These are phyloP conservation scores for Corymbia citriodora DNA, from an alignment of 441 rosid species.

Conservation along the genomic window DNA sequence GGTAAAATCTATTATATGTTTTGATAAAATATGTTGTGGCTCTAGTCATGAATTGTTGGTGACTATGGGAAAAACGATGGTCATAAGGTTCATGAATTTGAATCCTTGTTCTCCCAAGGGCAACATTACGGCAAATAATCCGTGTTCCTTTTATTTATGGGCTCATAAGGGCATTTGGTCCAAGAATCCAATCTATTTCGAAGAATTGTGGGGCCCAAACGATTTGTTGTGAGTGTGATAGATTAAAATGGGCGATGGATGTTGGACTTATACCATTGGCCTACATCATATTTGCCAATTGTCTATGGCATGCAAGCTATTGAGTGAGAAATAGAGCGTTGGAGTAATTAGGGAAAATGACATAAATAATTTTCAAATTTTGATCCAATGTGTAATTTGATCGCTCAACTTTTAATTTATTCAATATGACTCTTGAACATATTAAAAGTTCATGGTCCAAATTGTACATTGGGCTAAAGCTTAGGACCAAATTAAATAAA, in stretches of 20 bases:
- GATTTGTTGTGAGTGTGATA: neutral
- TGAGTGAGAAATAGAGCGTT: neutral
- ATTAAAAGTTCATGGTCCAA: too few species aligned
- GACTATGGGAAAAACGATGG: neutral
- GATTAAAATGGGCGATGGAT: neutral
- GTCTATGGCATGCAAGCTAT: neutral
- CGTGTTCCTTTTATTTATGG: neutral
- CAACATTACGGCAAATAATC: neutral
- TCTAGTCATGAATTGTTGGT: neutral
- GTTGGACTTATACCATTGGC: neutral
- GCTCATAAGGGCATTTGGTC: neutral
- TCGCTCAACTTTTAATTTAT: too few species aligned
- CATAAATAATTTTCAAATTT: too few species aligned
- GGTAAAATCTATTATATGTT: neutral
- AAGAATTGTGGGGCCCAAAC: neutral
- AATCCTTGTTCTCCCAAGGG: neutral
- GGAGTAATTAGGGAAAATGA: too few species aligned
- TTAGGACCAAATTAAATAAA: too few species aligned
- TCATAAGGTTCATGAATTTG: neutral
- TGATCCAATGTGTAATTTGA: too few species aligned
- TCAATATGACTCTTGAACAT: too few species aligned
- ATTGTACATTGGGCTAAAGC: too few species aligned
- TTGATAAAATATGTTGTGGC: neutral
- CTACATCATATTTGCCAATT: neutral
- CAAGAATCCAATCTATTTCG: neutral